Percentiles rank a stretch among this genome's conserved stretches.
These are phyloP conservation scores for Claviceps spartinae DNA, from an alignment of 2,329 filamentous ascomycete species.

Conservation along the genomic window DNA sequence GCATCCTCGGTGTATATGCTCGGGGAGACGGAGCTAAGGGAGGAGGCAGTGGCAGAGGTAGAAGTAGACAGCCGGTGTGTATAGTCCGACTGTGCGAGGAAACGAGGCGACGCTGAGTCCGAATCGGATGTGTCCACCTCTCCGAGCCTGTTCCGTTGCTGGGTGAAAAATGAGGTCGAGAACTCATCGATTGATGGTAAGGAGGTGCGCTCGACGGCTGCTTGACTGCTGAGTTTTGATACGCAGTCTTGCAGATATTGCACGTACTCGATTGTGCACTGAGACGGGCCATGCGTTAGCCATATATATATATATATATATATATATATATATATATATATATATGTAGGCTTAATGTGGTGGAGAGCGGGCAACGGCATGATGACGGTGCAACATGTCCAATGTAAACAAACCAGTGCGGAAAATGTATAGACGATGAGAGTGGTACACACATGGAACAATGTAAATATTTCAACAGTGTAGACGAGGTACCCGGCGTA, in stretches of 20 bases:
- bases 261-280: conserved; percentile 95
- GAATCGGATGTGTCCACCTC: conserved; percentile 51
- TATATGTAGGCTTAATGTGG: too few species aligned
- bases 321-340: too few species aligned
- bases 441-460: too few species aligned
- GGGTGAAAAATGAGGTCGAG: conserved; percentile 25
- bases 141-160: conserved; percentile 14
- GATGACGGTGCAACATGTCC: too few species aligned
- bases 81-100: conserved; percentile 20
- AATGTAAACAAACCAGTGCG: too few species aligned
- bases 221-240: conserved; percentile 52
- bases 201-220: conserved; percentile 24
- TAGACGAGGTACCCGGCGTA: too few species aligned
- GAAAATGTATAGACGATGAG: too few species aligned
- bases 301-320: neutral
- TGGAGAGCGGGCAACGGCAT: too few species aligned
- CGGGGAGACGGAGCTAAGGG: conserved; percentile 32
- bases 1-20: conserved; percentile 33
- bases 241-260: conserved; percentile 88
- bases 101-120: conserved; percentile 34
- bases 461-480: too few species aligned
- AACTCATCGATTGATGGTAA: conserved; percentile 26
- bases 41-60: too few species aligned
- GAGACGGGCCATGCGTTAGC: neutral
- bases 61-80: conserved; percentile 23